Conservation (phyloP, 1,139 yeast species). For the Debaryomycetaceae sp. region DNA sequence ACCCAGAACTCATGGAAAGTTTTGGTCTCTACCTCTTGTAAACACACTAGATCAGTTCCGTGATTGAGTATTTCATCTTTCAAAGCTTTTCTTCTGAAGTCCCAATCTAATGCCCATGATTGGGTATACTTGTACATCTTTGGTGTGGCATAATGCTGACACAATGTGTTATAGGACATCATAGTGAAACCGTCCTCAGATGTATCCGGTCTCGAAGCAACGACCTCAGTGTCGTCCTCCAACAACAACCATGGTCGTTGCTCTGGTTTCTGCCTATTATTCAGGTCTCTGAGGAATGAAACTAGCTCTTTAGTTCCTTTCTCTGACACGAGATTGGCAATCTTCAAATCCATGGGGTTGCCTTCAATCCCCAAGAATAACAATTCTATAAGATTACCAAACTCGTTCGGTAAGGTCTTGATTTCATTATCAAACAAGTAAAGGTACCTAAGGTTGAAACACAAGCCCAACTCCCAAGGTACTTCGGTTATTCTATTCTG, state of each 20-base stretch:
- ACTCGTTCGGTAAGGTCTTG: slow-evolving; percentile 70
- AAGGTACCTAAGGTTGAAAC: slow-evolving; percentile 75
- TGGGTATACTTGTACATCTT: slow-evolving; percentile 93
- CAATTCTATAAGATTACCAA: slow-evolving; percentile 82
- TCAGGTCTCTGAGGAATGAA: slow-evolving; percentile 71
- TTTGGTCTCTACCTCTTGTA: slow-evolving; percentile 92
- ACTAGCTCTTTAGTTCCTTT: slow-evolving; percentile 86
- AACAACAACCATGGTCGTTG: slow-evolving; percentile 82
- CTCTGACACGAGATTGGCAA: slow-evolving; percentile 67
- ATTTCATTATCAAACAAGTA: slow-evolving; percentile 87
- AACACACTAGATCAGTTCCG: slow-evolving; percentile 75
- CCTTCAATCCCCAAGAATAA: slow-evolving; percentile 92
- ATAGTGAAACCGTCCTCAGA: slow-evolving; percentile 58
- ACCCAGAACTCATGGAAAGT: slow-evolving; percentile 85
- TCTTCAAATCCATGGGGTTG: slow-evolving; percentile 69
- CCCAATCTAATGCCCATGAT: slow-evolving; percentile 96
- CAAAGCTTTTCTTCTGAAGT: slow-evolving; percentile 75
- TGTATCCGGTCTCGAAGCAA: slow-evolving; percentile 28
- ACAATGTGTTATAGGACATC: slow-evolving; percentile 84
- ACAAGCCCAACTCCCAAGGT: slow-evolving; percentile 80
- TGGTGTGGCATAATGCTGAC: slow-evolving; percentile 94
- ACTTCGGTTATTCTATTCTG: slow-evolving; percentile 67
- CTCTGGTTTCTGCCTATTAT: slow-evolving; percentile 60
- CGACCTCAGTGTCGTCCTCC: slow-evolving; percentile 71
- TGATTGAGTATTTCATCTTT: slow-evolving; percentile 65